Evolutionary conservation across 805 yeast genomes (phyloP).

Genomic region (Isabelozyma rhagii): DNA sequence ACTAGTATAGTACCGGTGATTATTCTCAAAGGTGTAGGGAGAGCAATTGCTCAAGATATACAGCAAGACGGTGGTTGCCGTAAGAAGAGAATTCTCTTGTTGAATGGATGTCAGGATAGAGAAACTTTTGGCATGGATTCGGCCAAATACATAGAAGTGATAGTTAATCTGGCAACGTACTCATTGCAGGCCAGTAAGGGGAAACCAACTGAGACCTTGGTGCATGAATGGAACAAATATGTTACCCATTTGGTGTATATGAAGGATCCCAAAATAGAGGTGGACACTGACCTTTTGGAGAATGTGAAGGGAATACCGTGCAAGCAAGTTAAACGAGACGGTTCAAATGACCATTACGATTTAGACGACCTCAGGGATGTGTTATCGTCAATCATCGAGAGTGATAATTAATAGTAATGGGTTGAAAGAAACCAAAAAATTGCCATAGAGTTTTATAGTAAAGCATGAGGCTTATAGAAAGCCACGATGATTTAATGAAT

Average conservation of each 20-base stretch:
- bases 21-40: constrained; percentile 69
- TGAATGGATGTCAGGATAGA: constrained; percentile 76
- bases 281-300: constrained; percentile 41
- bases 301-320: constrained; percentile 44
- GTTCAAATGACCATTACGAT: constrained; percentile 33
- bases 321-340: constrained; percentile 32
- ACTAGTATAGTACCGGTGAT: constrained; percentile 83
- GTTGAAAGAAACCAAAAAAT: too few relatives aligned
- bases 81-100: constrained; percentile 51
- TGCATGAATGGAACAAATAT: constrained; percentile 39
- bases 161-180: constrained; percentile 55
- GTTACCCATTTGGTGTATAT: constrained; percentile 65
- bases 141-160: constrained; percentile 50
- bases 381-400: constrained; percentile 9
- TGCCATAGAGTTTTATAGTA: too few relatives aligned
- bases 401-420: too few relatives aligned
- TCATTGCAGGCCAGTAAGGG: constrained; percentile 31
- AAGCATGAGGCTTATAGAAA: too few relatives aligned
- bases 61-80: constrained; percentile 3
- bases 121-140: constrained; percentile 75
- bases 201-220: constrained; percentile 7
- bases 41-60: constrained; percentile 43
- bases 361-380: constrained; percentile 34
- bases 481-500: too few relatives aligned
- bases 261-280: constrained; percentile 46